Base-by-base conservation (phyloP, 176 grass and related monocot species). In the Musa troglodytarum region DNA sequence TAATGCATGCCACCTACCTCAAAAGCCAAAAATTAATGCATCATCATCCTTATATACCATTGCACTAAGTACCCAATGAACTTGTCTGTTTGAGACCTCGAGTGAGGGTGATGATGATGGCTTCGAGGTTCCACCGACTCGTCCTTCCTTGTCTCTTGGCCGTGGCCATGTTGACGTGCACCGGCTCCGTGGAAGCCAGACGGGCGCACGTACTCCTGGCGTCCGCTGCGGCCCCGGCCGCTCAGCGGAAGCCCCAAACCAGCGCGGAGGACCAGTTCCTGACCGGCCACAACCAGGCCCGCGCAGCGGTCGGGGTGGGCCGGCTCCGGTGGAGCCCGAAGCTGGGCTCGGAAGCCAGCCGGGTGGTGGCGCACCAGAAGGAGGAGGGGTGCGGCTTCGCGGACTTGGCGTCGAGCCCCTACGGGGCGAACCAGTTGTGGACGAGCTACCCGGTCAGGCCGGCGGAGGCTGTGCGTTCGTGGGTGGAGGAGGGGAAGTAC, bases 391-490 rank as follows among this genome's bases (percentile, higher is more conserved):
- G 85, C 85, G 74, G 12, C 49, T 92, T 96, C 54, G 93, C 78
- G 12, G 80, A 92, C 74, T 74, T 88, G 56, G 26, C 28, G 12
- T 84, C 63, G 12, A 87, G 83, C 78, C 81, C 50, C 2, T 86
- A 90, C 76, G 87, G 87, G 59, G 81, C 87, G 17, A 96, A 96
- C 83, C 89, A 92, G 74, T 85, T 76, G 50, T 92, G 85, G 92
- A 79, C 80, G 70, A 87, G 92, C 81, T 90, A 90, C 86, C 53
- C 5, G 13, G 80, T 78, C 79, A 22, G 25, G 34, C 83, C 89
- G 0, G 72, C 11, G 10, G 85, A 96, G 81, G 93, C 78, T 66
- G 90, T 92, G 78, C 85, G 81, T 65, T 52, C 68, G 69, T 96
- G 90, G 90, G 81, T 92, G 77, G 85, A 63, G 50, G 56, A 83